Evolutionary conservation across 1,284 basidiomycete species (phyloP).

Genomic region (Ustilago hordei): DNA sequence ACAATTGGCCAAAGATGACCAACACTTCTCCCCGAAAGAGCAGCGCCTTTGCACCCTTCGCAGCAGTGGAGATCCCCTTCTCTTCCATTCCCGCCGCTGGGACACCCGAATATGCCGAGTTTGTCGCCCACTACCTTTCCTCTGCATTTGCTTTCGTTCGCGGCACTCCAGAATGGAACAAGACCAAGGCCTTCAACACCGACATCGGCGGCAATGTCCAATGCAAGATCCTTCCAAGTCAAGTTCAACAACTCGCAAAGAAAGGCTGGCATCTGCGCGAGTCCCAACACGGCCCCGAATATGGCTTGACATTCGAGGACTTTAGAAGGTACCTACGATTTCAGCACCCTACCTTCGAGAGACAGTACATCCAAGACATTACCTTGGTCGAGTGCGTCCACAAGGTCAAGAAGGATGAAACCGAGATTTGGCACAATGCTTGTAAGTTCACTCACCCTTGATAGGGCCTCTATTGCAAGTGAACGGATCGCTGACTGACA

Average conservation of each 20-base stretch:
- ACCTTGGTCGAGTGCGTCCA: constrained; percentile 39
- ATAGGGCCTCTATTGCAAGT: too few relatives aligned
- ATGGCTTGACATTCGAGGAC: constrained; percentile 48
- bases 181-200: constrained; percentile 35
- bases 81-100: constrained; percentile 36
- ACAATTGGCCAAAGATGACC: not conserved
- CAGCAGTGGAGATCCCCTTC: constrained; percentile 36
- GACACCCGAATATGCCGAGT: constrained; percentile 44
- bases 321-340: constrained; percentile 53
- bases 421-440: constrained; percentile 58
- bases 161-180: constrained; percentile 31
- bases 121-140: constrained; percentile 33
- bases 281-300: constrained; percentile 37
- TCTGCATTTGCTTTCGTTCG: constrained; percentile 43
- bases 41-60: constrained; percentile 19
- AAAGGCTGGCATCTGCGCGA: constrained; percentile 60
- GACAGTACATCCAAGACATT: constrained; percentile 56
- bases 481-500: not conserved
- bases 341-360: constrained; percentile 56
- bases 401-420: constrained; percentile 37
- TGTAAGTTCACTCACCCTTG: constrained; percentile 15
- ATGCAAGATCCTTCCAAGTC: constrained; percentile 33
- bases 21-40: not conserved
- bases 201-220: constrained; percentile 36
- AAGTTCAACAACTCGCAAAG: constrained; percentile 32